These are phyloP conservation scores for Sporopachydermia lactativora DNA, from an alignment of 805 yeast species.

Conservation along the genomic window DNA sequence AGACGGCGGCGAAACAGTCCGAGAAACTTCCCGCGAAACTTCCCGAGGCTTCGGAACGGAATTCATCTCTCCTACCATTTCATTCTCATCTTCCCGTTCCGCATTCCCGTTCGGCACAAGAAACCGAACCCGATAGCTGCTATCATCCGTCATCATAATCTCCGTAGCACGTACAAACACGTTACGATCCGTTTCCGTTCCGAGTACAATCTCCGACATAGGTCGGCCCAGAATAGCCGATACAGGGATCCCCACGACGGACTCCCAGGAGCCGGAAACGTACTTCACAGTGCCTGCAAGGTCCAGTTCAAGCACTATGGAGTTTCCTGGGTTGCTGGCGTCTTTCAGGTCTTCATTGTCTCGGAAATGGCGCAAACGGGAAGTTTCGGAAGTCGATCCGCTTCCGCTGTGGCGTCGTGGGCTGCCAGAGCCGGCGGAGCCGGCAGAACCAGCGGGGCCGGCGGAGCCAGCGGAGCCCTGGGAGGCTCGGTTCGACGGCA, in stretches of 20 bases:
- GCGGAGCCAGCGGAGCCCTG: no score
- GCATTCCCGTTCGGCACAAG: constrained; percentile 23
- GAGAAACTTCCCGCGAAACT: background rate
- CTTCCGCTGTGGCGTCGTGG: no score
- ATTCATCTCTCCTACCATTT: constrained; percentile 5
- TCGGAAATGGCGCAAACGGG: no score
- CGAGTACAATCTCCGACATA: constrained; percentile 49
- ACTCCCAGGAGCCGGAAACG: constrained; percentile 65
- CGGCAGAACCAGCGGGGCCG: no score
- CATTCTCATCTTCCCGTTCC: constrained; percentile 5
- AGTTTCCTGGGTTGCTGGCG: constrained; percentile 58
- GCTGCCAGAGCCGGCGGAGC: no score
- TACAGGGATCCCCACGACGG: constrained; percentile 55
- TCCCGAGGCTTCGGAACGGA: no score
- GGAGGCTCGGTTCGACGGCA: no score
- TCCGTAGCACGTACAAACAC: constrained; percentile 60
- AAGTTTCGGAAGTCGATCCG: no score
- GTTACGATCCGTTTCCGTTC: constrained; percentile 44
- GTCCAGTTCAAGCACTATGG: constrained; percentile 74
- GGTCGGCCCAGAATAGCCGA: constrained; percentile 41
- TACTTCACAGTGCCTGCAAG: constrained; percentile 67
- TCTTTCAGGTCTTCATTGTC: constrained; percentile 39
- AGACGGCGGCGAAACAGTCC: background rate
- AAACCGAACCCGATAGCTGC: constrained; percentile 66
- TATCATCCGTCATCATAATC: constrained; percentile 59